Evolutionary conservation across 305 asterid genomes (phyloP).

Genomic region (Coffea humblotiana): DNA sequence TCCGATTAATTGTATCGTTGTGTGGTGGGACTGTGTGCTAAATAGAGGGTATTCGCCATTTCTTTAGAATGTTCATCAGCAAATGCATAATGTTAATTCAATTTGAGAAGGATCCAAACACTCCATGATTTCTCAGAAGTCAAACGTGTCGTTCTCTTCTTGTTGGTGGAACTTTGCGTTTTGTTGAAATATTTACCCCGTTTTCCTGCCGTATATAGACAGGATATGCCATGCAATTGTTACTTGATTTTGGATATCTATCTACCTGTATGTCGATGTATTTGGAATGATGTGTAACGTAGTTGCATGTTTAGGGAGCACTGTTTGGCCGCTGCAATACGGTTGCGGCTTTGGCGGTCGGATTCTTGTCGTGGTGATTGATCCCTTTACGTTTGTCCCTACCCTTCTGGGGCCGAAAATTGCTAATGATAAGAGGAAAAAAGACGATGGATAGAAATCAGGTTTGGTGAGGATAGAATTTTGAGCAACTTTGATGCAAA

Average conservation of each 20-base stretch:
- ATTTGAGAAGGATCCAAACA: constrained; percentile 1
- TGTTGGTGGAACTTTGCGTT: not conserved
- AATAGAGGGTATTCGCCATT: not conserved
- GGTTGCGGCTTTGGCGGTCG: not conserved
- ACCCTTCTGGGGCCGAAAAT: not conserved
- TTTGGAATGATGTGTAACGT: not conserved
- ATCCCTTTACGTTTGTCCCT: not conserved
- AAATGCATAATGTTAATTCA: constrained; percentile 7
- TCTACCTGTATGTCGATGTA: too few species aligned
- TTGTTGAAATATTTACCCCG: not conserved
- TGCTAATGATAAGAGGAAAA: not conserved
- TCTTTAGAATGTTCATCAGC: not conserved
- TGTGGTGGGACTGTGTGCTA: not conserved
- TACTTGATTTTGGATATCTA: too few species aligned
- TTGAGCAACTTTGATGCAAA: not conserved
- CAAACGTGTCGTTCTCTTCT: not conserved
- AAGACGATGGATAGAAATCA: not conserved
- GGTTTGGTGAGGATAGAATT: not conserved
- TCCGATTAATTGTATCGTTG: constrained; percentile 10
- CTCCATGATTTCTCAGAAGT: not conserved
- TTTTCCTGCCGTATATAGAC: not conserved
- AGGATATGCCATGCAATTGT: not conserved
- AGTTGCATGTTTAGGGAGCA: not conserved
- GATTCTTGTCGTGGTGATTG: not conserved
- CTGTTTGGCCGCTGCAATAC: not conserved